phyloP scores from a whole-genome alignment of 345 rosid genomes.

The Camelina sativa region DNA sequence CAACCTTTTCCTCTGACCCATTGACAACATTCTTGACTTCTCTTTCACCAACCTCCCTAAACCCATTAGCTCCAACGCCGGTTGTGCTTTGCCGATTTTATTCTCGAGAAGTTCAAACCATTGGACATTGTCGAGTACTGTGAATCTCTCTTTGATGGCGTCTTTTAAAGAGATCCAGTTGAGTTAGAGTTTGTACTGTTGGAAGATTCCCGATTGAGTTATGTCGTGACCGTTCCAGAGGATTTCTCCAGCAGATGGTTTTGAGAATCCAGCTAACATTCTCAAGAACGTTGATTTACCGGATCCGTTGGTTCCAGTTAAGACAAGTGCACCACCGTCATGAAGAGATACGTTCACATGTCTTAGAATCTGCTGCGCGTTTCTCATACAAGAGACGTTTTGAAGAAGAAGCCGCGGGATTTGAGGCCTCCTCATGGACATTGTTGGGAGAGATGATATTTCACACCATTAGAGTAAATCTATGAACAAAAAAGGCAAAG shows the following conservation, averaged over 20 bases:
- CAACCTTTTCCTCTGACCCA: conserved; percentile 91
- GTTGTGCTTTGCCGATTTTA: conserved; percentile 73
- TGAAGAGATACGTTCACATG: conserved; percentile 75
- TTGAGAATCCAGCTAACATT: conserved; percentile 86
- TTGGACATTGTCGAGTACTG: conserved; percentile 75
- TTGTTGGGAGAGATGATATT: conserved; percentile 2
- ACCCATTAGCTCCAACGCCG: conserved; percentile 88
- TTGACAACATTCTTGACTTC: conserved; percentile 79
- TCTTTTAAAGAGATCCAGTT: conserved; percentile 92
- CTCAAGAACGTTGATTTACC: conserved; percentile 82
- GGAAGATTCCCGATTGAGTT: conserved; percentile 73
- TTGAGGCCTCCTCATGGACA: conserved; percentile 67
- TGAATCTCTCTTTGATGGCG: conserved; percentile 68
- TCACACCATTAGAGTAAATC: conserved; percentile 5
- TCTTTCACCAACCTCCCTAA: conserved; percentile 78
- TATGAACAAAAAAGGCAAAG: background rate
- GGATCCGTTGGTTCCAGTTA: conserved; percentile 80
- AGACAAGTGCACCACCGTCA: conserved; percentile 84
- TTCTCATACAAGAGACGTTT: conserved; percentile 96
- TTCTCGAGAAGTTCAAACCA: conserved; percentile 89
- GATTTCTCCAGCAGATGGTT: conserved; percentile 84
- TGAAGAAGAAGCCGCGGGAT: conserved; percentile 75
- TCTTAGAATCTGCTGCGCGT: conserved; percentile 71
- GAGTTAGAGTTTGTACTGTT: conserved; percentile 89
- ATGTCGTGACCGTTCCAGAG: conserved; percentile 93